Base-by-base conservation (phyloP, 164 flowering plant genomes). In the Tetracentron sinense region DNA sequence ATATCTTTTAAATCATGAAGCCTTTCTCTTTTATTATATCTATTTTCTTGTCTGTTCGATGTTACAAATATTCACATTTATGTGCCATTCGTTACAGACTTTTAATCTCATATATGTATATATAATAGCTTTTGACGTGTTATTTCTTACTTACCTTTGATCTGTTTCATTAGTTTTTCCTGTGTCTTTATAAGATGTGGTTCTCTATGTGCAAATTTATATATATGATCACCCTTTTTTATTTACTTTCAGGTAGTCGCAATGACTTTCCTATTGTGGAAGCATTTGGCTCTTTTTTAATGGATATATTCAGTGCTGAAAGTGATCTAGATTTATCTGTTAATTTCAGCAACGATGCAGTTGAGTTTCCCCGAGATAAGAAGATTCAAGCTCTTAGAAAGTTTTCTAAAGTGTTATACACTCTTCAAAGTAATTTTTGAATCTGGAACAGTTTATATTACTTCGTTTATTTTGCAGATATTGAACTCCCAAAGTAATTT, bases 261-360 rank as follows among this genome's bases (percentile, higher is more conserved):
- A 60, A 75, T 59, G 72, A 66, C 6, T 77, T 69, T 68, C 87
- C 90, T 62, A 69, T 70, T 42, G 88, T 87, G 67, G 83, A 75
- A 77, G 87, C 58, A 53, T 85, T 78, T 74, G 93, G 93, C n/a
- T 87, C 93, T 35, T 87, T 82, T 62, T 52, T 74, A 29, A 87
- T 87, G 93, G 87, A 82, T 76, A 68, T 87, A 72, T 87, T 83
- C 74, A 73, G 74, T 68, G 42, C 74, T 23, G 58, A 65, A 56
- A 87, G 93, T 72, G 93, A 87, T 76, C 76, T 87, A 8, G 90
- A 87, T 75, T 68, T 87, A 57, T 87, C 93, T 38, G 63, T 87
- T 56, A 83, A 85, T 68, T 79, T 85, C 59, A 73, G 75, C 16
- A 68, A 70, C 44, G 58, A 55, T 30, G 67, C 42, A 55, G 72